Percentiles rank a stretch among this genome's conserved stretches.
Conservation (phyloP, 2,329 filamentous ascomycete genomes). For the Tolypocladium pustulatum region DNA sequence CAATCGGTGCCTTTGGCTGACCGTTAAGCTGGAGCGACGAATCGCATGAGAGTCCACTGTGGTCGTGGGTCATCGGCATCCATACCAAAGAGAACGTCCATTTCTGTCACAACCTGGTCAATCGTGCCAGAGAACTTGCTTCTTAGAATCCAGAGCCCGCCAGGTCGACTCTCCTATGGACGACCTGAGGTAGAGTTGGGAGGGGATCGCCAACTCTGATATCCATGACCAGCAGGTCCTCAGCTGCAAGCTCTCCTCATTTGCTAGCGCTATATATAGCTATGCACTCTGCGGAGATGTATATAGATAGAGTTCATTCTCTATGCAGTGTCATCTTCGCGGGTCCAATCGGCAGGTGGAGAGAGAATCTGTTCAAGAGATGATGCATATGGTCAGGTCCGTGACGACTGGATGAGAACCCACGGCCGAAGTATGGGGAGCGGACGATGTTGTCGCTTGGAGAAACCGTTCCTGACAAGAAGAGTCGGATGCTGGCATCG, state of each 20-base stretch:
- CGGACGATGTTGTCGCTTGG: background rate
- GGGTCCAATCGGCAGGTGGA: background rate
- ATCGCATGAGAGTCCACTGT: constrained; percentile 20
- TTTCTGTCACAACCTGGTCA: constrained; percentile 43
- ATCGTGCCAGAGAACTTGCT: constrained; percentile 25
- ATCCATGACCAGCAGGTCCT: background rate
- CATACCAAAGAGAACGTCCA: constrained; percentile 57
- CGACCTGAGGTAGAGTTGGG: constrained; percentile 4
- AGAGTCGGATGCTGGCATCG: background rate
- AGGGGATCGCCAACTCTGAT: background rate
- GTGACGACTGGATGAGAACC: background rate
- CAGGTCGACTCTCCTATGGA: constrained; percentile 52
- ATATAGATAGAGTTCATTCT: background rate
- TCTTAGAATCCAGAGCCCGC: constrained; percentile 55
- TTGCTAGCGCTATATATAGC: background rate
- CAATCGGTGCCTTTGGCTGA: constrained; percentile 19
- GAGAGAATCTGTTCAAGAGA: no score
- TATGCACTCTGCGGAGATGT: background rate
- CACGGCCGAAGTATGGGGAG: background rate
- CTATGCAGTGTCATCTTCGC: background rate
- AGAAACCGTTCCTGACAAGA: background rate
- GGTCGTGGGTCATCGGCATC: constrained; percentile 21
- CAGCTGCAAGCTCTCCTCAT: background rate
- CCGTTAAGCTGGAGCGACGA: constrained; percentile 22
- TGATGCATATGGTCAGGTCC: background rate